Evolutionary conservation across 768 basidiomycete species (phyloP).

Genomic region (Trametes cinnabarina): DNA sequence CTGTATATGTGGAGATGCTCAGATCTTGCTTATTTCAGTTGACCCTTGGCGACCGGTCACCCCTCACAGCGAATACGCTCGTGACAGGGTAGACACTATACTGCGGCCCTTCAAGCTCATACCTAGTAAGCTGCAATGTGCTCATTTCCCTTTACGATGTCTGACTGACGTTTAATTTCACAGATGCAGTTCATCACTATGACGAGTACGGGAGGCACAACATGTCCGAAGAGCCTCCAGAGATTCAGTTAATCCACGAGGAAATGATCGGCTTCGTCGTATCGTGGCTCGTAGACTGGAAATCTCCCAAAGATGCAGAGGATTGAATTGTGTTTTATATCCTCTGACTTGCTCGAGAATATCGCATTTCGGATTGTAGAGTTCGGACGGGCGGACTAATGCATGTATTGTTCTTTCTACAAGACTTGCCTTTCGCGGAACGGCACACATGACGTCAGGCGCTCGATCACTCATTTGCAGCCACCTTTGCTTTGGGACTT

Average conservation of each 20-base stretch:
- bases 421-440: neutral
- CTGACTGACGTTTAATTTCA: neutral
- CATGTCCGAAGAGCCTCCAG: constrained; percentile 60
- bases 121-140: constrained; percentile 67
- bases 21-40: constrained; percentile 39
- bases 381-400: neutral
- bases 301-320: constrained; percentile 1
- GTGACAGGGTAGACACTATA: constrained; percentile 66
- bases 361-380: neutral
- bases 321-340: no score
- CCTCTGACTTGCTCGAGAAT: neutral
- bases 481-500: neutral
- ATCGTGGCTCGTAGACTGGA: constrained; percentile 62
- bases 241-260: constrained; percentile 77
- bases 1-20: neutral
- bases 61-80: constrained; percentile 74
- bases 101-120: constrained; percentile 84
- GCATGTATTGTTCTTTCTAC: neutral
- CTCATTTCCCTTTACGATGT: neutral
- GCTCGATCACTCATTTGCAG: neutral
- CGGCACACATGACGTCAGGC: constrained; percentile 1
- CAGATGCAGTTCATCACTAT: constrained; percentile 74
- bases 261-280: constrained; percentile 80
- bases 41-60: constrained; percentile 92
- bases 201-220: constrained; percentile 73